Base-by-base conservation (phyloP, 1,284 basidiomycete species). In the Rhizopogon hawkerae region DNA sequence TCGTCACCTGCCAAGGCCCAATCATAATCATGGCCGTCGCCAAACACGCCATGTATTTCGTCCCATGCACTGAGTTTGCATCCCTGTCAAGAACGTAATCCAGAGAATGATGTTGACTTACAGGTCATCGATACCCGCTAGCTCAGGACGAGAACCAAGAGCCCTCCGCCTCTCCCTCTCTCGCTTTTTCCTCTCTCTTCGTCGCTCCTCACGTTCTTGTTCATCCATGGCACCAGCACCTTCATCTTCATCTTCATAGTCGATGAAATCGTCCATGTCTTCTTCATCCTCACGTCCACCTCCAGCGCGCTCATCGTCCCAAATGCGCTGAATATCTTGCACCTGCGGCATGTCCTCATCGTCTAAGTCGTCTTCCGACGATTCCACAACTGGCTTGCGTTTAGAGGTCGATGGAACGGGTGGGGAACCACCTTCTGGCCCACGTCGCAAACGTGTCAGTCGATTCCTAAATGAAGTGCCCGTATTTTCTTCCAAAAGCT, bases 1-100 rank as follows among this genome's bases (percentile, higher is more conserved):
- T 89, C 85, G 39, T 95, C 92, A 8, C 79, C 85, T 38, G 75
- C 84, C 48, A 98, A 69, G 1, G 94, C 94, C 89, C 91, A 96
- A 58, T 92, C 92, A 62, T 95, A 99, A 57, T 98, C 95, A 60
- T 89, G 85, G 14, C 96, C 96, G 58, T 96, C 91, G 34, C 96
- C 96, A 61, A 98, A 98, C 8, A 98, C 92, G 55, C 94, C 95
- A 55, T 89, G 88, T 43, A 98, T 89, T 69, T 98, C 96, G 52
- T 92, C 88, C 92, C 93, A 97, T 31, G 93, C 89, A 61, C 94
- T 97, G 54, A 11, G 55, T 52, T 54, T 48, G 34, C 47, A 47
- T 53, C 36, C 46, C 57, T 62, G 50, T 57, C 58, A 58, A 45
- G 50, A 31, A 52, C 42, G 43, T 50, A 48, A 51, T 21, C 21